These are phyloP conservation scores for Arthrobotrys entomopaga DNA, from an alignment of 2,329 filamentous ascomycete genomes.

Conservation along the genomic window DNA sequence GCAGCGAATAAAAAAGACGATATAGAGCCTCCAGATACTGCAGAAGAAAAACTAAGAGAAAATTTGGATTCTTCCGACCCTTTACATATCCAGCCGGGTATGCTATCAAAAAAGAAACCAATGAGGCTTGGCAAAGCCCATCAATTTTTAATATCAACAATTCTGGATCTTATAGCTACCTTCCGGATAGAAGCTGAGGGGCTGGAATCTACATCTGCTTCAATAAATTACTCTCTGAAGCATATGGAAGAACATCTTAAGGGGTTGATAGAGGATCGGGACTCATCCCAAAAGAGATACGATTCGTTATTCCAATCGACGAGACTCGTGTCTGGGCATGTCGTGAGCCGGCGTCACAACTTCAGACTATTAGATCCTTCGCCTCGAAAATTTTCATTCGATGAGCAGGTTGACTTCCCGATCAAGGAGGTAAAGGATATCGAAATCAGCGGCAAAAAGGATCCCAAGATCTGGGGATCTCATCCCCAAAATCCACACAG, in stretches of 20 bases:
- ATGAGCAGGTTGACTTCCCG: conserved; percentile 4
- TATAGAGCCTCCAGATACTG: conserved; percentile 7
- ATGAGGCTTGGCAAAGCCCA: conserved; percentile 5
- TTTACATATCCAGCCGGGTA: neutral
- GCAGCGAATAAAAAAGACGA: neutral
- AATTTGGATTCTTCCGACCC: no score
- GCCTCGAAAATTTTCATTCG: neutral
- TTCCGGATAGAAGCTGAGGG: neutral
- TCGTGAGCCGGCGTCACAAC: neutral
- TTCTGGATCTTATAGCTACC: neutral
- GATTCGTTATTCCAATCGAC: neutral
- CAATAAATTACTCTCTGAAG: neutral
- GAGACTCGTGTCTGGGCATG: neutral
- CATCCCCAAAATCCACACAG: neutral
- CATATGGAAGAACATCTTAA: neutral
- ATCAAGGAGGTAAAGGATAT: neutral
- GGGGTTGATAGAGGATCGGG: neutral
- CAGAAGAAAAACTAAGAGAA: neutral
- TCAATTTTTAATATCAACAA: neutral
- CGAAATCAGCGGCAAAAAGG: conserved; percentile 6
- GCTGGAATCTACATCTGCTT: neutral
- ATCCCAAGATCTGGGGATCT: conserved; percentile 1
- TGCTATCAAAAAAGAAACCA: neutral
- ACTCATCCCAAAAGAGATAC: neutral
- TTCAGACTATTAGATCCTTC: neutral